phyloP scores from a whole-genome alignment of 768 basidiomycete species.

The Psilocybe sp. region DNA sequence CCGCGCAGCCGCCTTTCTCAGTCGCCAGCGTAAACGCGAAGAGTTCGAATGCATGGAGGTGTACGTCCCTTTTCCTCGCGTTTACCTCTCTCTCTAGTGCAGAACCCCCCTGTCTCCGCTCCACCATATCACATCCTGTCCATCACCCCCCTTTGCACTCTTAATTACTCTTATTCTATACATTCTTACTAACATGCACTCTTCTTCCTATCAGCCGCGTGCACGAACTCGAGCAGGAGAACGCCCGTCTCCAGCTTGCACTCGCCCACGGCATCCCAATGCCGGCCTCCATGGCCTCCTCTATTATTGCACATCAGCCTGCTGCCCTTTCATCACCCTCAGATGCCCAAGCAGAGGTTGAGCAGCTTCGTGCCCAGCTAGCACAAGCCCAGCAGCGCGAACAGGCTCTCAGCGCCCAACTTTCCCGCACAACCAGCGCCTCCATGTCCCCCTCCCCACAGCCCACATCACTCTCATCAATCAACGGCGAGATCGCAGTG shows the following conservation, averaged over 20 bases:
- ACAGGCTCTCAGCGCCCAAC: constrained; percentile 60
- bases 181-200: too few relatives aligned
- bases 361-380: constrained; percentile 63
- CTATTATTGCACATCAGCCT: not conserved
- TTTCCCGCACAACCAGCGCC: constrained; percentile 38
- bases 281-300: constrained; percentile 18
- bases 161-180: too few relatives aligned
- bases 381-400: constrained; percentile 66
- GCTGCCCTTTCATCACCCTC: too few relatives aligned
- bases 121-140: too few relatives aligned
- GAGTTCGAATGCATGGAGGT: constrained; percentile 90
- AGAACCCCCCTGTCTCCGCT: too few relatives aligned
- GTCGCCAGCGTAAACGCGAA: constrained; percentile 87
- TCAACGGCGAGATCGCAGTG: constrained; percentile 11
- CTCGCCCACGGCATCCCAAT: constrained; percentile 40
- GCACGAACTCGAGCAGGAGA: constrained; percentile 81
- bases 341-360: constrained; percentile 38
- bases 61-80: constrained; percentile 45
- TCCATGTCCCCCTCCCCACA: constrained; percentile 39
- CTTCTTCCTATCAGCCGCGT: constrained; percentile 55
- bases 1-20: constrained; percentile 88
- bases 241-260: constrained; percentile 64
- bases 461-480: constrained; percentile 14
- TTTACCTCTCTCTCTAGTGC: too few relatives aligned
- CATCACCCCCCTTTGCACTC: too few relatives aligned